Evolutionary conservation across 495 filamentous ascomycete species (phyloP).

Genomic region (Parathielavia appendiculata): DNA sequence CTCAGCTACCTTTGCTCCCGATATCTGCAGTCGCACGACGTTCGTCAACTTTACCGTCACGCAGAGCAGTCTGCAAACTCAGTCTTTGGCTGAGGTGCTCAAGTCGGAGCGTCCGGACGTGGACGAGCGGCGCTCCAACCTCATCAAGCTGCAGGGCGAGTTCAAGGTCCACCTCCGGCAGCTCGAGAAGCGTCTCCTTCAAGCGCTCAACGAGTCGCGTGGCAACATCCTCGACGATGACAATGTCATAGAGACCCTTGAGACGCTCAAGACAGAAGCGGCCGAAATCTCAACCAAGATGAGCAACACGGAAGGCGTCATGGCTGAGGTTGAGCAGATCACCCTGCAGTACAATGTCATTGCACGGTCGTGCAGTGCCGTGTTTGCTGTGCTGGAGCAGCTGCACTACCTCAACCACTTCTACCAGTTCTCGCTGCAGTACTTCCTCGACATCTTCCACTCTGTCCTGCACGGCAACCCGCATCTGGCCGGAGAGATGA

Average conservation of each 20-base stretch:
- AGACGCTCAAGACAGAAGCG: constrained; percentile 96
- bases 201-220: constrained; percentile 92
- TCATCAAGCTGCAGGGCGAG: constrained; percentile 97
- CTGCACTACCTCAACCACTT: constrained; percentile 98
- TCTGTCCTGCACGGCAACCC: constrained; percentile 81
- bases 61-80: constrained; percentile 95
- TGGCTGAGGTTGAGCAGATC: constrained; percentile 93
- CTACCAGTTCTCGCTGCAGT: constrained; percentile 98
- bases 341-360: constrained; percentile 89
- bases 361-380: constrained; percentile 88
- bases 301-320: constrained; percentile 92
- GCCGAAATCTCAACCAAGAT: constrained; percentile 95
- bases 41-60: constrained; percentile 99
- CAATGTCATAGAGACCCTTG: constrained; percentile 93
- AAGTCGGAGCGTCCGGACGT: constrained; percentile 97
- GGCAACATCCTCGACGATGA: constrained; percentile 99
- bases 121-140: constrained; percentile 90
- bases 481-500: constrained; percentile 62
- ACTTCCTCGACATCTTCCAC: constrained; percentile 96
- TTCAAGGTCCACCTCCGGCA: constrained; percentile 95
- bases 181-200: constrained; percentile 90
- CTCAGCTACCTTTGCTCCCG: constrained; percentile 92
- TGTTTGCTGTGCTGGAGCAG: constrained; percentile 94
- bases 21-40: constrained; percentile 95
- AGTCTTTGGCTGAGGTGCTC: constrained; percentile 92